Percentiles rank a stretch among this genome's conserved stretches.
Conservation (phyloP, 140 eudicot genomes). For the Cichorium intybus region DNA sequence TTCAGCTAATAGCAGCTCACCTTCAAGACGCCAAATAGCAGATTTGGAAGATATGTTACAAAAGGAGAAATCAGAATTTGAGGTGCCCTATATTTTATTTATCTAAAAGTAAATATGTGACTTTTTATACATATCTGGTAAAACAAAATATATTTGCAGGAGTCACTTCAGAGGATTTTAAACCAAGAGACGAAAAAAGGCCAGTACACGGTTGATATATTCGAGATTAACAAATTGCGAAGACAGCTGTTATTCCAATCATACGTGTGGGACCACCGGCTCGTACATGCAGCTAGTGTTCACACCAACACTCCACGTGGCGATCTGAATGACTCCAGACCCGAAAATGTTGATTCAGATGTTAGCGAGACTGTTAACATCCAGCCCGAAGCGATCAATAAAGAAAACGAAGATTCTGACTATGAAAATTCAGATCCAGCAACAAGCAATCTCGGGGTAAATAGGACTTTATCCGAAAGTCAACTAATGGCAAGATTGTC, state of each 20-base stretch:
- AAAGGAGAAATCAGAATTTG: constrained; percentile 77
- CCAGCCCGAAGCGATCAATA: constrained; percentile 18
- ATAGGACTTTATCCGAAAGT: constrained; percentile 56
- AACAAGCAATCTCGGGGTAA: constrained; percentile 27
- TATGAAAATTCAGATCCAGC: constrained; percentile 26
- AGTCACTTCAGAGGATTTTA: constrained; percentile 51
- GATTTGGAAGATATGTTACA: constrained; percentile 69
- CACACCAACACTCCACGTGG: constrained; percentile 39
- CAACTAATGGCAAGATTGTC: constrained; percentile 56
- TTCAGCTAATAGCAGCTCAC: constrained; percentile 31
- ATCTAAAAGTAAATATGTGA: too few species aligned
- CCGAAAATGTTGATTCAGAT: constrained; percentile 24
- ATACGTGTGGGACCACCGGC: constrained; percentile 85
- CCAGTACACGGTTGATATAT: constrained; percentile 57
- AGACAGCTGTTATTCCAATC: constrained; percentile 80
- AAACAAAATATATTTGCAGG: constrained; percentile 42
- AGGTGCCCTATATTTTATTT: constrained; percentile 39
- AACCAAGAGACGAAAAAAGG: constrained; percentile 48
- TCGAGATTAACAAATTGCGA: constrained; percentile 74
- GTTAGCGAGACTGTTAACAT: constrained; percentile 28
- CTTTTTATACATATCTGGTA: neutral
- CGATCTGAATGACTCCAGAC: constrained; percentile 19
- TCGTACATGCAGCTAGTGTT: constrained; percentile 57
- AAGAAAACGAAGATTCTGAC: constrained; percentile 32
- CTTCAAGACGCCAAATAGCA: constrained; percentile 55